Evolutionary conservation across 208 protist genomes (phyloP).

Genomic region (Acanthamoeba healyi): DNA sequence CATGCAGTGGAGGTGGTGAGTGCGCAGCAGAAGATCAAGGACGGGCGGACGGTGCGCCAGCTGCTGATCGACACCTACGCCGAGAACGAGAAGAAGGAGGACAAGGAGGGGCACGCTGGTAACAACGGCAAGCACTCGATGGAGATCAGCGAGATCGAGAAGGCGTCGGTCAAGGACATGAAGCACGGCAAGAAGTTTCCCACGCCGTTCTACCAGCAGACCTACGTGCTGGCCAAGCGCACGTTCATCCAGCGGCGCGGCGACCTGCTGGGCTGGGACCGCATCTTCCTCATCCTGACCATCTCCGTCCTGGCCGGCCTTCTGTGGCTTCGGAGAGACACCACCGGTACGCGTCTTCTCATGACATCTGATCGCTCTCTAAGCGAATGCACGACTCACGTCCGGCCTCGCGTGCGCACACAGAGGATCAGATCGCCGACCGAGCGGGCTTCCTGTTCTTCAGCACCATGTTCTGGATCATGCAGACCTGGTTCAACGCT

Average conservation of each 20-base stretch:
- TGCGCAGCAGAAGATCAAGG: background rate
- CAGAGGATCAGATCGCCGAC: conserved; percentile 1
- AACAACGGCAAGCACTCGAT: background rate
- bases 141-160: background rate
- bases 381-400: too few relatives aligned
- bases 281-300: conserved; percentile 67
- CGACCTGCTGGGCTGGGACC: conserved; percentile 34
- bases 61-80: conserved; percentile 29
- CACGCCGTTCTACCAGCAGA: conserved; percentile 71
- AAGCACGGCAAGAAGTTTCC: conserved; percentile 8
- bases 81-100: conserved; percentile 13
- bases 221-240: conserved; percentile 67
- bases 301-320: conserved; percentile 76
- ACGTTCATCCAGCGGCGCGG: conserved; percentile 75
- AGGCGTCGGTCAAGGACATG: background rate
- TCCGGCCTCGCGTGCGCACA: too few relatives aligned
- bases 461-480: conserved; percentile 78
- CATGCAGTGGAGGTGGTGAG: conserved; percentile 55
- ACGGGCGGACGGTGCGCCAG: conserved; percentile 36
- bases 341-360: background rate
- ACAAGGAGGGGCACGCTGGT: background rate
- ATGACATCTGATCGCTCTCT: background rate
- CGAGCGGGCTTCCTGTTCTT: conserved; percentile 77
- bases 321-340: conserved; percentile 71
- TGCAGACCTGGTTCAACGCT: conserved; percentile 68